These are phyloP conservation scores for Penicillium janthinellum DNA, from an alignment of 2,329 filamentous ascomycete species.

Conservation along the genomic window DNA sequence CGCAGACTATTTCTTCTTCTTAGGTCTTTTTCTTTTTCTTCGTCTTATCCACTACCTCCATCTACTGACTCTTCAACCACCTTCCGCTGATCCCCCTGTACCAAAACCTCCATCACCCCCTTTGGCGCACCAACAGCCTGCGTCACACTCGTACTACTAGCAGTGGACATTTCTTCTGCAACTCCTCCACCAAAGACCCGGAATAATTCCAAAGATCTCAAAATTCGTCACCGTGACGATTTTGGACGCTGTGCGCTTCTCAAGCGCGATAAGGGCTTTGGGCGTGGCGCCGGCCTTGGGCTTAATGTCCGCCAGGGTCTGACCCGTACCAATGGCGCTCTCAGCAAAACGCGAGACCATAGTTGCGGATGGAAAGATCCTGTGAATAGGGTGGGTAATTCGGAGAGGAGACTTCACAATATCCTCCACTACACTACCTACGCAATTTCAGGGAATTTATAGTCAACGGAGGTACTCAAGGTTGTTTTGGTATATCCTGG, in stretches of 20 bases:
- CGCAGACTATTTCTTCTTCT: constrained; percentile 51
- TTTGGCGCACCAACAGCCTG: constrained; percentile 64
- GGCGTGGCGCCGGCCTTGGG: constrained; percentile 63
- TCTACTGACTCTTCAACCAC: constrained; percentile 61
- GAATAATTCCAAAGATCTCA: constrained; percentile 63
- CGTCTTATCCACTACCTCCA: constrained; percentile 68
- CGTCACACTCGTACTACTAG: constrained; percentile 66
- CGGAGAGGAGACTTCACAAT: constrained; percentile 40
- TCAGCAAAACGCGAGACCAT: constrained; percentile 98
- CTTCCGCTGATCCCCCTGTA: constrained; percentile 60
- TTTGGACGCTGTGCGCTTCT: constrained; percentile 68
- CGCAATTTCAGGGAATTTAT: too few relatives aligned
- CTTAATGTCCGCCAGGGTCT: constrained; percentile 52
- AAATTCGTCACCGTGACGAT: constrained; percentile 64
- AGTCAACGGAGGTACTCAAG: too few relatives aligned
- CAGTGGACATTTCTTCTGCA: constrained; percentile 63
- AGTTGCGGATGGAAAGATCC: constrained; percentile 64
- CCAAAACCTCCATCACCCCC: constrained; percentile 66
- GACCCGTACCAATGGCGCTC: constrained; percentile 82
- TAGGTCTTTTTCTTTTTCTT: constrained; percentile 50
- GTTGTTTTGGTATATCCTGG: too few relatives aligned
- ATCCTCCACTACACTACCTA: too few relatives aligned
- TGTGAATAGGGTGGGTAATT: constrained; percentile 47
- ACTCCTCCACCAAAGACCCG: constrained; percentile 63
- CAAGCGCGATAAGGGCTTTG: constrained; percentile 61